phyloP scores from a whole-genome alignment of 108 stramenopile species.

The Chaetoceros muelleri region DNA sequence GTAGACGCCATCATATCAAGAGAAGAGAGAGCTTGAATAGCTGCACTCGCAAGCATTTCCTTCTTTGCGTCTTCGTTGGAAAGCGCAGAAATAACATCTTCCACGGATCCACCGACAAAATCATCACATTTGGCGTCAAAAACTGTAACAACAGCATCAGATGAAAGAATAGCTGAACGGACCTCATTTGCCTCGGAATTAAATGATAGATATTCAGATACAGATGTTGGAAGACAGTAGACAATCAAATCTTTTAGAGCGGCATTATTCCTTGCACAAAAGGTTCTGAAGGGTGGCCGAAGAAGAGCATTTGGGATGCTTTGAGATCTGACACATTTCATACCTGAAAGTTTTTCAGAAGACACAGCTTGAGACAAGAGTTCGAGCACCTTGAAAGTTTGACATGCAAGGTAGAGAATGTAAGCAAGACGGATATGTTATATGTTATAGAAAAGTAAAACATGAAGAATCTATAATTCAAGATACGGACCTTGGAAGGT shows the following conservation, averaged over 20 bases:
- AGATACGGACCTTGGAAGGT: constrained; percentile 37
- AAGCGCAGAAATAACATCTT: constrained; percentile 17
- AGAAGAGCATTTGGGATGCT: constrained; percentile 44
- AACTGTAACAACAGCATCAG: constrained; percentile 34
- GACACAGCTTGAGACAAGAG: constrained; percentile 35
- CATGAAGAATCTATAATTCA: too few relatives aligned
- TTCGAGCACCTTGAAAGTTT: constrained; percentile 44
- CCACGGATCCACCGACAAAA: constrained; percentile 28
- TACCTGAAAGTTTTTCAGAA: constrained; percentile 17
- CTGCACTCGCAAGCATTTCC: constrained; percentile 21
- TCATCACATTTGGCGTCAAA: constrained; percentile 34
- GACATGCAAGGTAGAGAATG: too few relatives aligned
- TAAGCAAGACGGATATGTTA: too few relatives aligned
- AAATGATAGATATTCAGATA: constrained; percentile 59
- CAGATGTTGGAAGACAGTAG: constrained; percentile 59
- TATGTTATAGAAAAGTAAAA: too few relatives aligned
- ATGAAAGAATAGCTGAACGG: constrained; percentile 35
- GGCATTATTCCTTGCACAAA: constrained; percentile 21
- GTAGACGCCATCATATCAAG: constrained; percentile 33
- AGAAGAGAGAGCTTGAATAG: constrained; percentile 31
- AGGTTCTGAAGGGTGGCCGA: constrained; percentile 62
- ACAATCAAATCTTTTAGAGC: constrained; percentile 24
- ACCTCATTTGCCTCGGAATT: constrained; percentile 47
- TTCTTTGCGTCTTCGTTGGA: constrained; percentile 11
- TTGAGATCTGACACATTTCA: constrained; percentile 50